Evolutionary conservation across 495 filamentous ascomycete genomes (phyloP).

Genomic region (Tuber brumale): DNA sequence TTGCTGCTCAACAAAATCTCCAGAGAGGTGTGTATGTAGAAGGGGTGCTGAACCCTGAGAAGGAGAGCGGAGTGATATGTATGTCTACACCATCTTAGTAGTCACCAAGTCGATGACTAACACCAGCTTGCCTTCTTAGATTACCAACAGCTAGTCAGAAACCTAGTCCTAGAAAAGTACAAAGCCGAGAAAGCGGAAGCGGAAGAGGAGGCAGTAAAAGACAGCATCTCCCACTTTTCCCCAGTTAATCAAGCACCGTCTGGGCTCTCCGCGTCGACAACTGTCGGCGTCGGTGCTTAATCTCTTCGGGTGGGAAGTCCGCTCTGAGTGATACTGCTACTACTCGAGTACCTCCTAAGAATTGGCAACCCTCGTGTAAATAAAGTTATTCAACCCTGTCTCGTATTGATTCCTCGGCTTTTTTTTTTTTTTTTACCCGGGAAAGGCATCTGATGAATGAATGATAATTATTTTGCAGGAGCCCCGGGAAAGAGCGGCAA

Average conservation of each 20-base stretch:
- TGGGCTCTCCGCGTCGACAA: not conserved
- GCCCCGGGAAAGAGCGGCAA: not conserved
- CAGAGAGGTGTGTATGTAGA: conserved; percentile 54
- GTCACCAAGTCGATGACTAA: not conserved
- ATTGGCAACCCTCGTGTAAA: not conserved
- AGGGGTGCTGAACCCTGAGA: conserved; percentile 54
- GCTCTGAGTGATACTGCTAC: not conserved
- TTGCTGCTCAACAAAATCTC: conserved; percentile 54
- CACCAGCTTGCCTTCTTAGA: conserved; percentile 37
- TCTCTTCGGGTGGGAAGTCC: not conserved
- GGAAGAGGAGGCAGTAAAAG: not conserved
- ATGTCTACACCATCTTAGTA: not conserved
- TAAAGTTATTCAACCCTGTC: not conserved
- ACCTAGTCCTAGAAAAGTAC: conserved; percentile 51
- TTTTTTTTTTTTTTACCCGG: not conserved
- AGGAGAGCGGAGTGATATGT: conserved; percentile 52
- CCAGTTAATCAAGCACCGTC: not conserved
- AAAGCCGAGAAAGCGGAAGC: conserved; percentile 41
- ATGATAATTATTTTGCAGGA: not conserved
- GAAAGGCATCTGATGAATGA: not conserved
- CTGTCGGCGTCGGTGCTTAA: not conserved
- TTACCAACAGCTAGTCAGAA: conserved; percentile 54
- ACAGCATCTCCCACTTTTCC: not conserved
- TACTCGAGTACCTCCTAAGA: not conserved
- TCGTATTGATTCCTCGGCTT: not conserved